phyloP scores from a whole-genome alignment of 371 early-diverging fungal species.

The Lichtheimia ornata region DNA sequence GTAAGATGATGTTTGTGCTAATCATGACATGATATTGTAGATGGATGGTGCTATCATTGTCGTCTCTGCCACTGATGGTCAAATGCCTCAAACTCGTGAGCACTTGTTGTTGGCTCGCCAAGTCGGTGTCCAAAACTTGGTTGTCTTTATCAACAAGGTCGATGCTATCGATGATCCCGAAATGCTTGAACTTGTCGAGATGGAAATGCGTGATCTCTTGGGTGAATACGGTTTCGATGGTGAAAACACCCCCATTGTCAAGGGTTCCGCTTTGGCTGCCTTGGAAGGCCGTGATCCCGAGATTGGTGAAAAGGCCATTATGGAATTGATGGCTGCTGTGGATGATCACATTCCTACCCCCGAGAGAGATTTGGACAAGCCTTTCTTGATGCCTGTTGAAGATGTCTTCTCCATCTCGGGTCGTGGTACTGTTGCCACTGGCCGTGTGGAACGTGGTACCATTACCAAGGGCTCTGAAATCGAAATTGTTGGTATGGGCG shows the following conservation, averaged over 20 bases:
- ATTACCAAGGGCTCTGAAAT: constrained; percentile 94
- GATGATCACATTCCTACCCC: constrained; percentile 95
- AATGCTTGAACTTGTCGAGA: constrained; percentile 97
- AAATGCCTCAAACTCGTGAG: constrained; percentile 96
- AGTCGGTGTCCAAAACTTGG: constrained; percentile 94
- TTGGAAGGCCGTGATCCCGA: constrained; percentile 92
- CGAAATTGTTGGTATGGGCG: constrained; percentile 95
- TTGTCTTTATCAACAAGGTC: constrained; percentile 99
- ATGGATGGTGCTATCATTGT: constrained; percentile 99
- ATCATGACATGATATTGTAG: constrained; percentile 11
- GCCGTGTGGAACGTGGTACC: constrained; percentile 96
- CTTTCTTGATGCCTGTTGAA: constrained; percentile 98
- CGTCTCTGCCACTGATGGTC: constrained; percentile 97
- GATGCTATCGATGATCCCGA: constrained; percentile 96
- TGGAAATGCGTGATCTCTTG: constrained; percentile 98
- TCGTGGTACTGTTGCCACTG: constrained; percentile 98
- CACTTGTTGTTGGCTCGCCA: constrained; percentile 96
- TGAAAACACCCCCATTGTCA: constrained; percentile 91
- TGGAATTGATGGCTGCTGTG: constrained; percentile 93
- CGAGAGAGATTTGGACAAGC: constrained; percentile 93
- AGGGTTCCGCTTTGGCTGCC: constrained; percentile 96
- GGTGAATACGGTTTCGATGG: constrained; percentile 93
- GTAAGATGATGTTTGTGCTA: not conserved
- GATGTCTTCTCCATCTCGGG: constrained; percentile 98
- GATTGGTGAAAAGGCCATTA: constrained; percentile 86